Base-by-base conservation (phyloP, 208 protist genomes). In the Acanthamoeba polyphaga region DNA sequence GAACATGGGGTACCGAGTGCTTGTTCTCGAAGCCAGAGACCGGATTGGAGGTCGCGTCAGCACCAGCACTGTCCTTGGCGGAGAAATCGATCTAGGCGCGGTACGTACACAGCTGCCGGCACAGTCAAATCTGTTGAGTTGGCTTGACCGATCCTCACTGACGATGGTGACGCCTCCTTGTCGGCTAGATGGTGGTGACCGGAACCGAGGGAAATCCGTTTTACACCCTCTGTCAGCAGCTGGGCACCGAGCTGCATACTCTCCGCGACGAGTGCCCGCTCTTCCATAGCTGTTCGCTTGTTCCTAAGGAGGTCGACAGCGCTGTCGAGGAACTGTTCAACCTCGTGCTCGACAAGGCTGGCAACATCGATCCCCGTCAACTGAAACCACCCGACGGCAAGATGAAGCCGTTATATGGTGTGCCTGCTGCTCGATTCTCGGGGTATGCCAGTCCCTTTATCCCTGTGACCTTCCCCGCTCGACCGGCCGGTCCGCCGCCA, bases 11-110 rank as follows among this genome's bases (percentile, higher is more conserved):
- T 90, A 94, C 32, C 24, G 34, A 27, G 66, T 95, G 62, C 62
- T 88, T 0, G 82, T 96, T 2, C 76, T 96, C 34, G 95, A 96
- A 12, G 24, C 95, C 15, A 46, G 93, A 46, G 95, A 95, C 60
- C 29, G 87, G 9, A 74, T 92, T 22, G 87, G 87, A 22, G 87
- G 87, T 58, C 55, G 87, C n/a, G 87, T 92, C 29, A 92, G 38
- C 62, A 92, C 87, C 24, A 74, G n/a, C 34, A 76, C 32, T 24
- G 38, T 24, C 0, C 38, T 92, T 29, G 64, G 87, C 62, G 87
- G 80, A 2, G 80, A 88, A 38, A 64, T 92, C 43, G 87, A 92
- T 22, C 87, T 92, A 10, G 87, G 87, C n/a, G 87, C 87, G 49
- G 80, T 88, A 88, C 51, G 80, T 66, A 22, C 43, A 49, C 43